These are phyloP conservation scores for Penicillium tannophilum DNA, from an alignment of 495 filamentous ascomycete genomes.

Conservation along the genomic window DNA sequence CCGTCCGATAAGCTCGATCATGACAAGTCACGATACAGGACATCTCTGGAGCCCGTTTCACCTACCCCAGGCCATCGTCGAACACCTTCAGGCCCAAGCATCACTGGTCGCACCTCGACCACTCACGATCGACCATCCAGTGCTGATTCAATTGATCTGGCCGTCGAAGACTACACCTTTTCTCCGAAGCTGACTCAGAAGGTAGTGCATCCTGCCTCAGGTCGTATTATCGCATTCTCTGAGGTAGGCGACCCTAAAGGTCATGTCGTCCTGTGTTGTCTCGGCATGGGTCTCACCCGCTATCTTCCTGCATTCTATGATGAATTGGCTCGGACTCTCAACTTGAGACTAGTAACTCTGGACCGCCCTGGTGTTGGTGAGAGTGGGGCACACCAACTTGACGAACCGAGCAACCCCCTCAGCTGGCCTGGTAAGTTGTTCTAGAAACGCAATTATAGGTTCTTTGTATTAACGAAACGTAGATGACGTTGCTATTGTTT, in stretches of 20 bases:
- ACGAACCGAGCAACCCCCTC: conserved; percentile 80
- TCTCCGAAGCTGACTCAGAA: conserved; percentile 84
- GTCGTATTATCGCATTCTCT: conserved; percentile 89
- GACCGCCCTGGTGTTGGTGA: conserved; percentile 95
- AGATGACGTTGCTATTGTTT: conserved; percentile 97
- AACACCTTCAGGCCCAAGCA: conserved; percentile 38
- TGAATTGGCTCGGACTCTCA: conserved; percentile 86
- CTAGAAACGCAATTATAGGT: not conserved
- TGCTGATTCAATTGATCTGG: conserved; percentile 84
- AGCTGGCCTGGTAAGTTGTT: conserved; percentile 82
- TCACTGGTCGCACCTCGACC: conserved; percentile 32
- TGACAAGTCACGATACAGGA: conserved; percentile 38
- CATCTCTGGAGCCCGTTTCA: conserved; percentile 40
- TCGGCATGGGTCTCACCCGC: conserved; percentile 96
- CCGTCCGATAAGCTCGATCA: conserved; percentile 41
- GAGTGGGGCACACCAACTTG: conserved; percentile 73
- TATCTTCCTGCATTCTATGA: conserved; percentile 98
- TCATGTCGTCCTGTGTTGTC: conserved; percentile 92
- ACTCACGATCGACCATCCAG: conserved; percentile 64
- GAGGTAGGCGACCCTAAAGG: conserved; percentile 94
- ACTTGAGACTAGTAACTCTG: conserved; percentile 86
- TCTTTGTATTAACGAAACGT: not conserved
- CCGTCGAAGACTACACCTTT: conserved; percentile 81
- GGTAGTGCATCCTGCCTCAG: conserved; percentile 80
- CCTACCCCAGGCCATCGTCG: conserved; percentile 44